Evolutionary conservation across 805 yeast genomes (phyloP).

Genomic region (Ogataea naganishii): DNA sequence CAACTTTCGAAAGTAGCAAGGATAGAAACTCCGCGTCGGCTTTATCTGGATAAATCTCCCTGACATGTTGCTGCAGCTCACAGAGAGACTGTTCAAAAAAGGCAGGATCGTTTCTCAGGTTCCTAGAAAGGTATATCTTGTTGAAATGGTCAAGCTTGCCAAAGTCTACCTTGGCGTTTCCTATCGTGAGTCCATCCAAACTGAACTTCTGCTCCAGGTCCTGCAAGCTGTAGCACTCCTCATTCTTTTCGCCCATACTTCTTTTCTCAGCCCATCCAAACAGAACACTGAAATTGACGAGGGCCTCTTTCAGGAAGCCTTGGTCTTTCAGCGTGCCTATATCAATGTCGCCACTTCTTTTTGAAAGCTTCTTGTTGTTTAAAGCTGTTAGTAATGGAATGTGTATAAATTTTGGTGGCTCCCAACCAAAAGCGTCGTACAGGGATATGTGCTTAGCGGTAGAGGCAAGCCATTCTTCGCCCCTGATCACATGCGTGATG

Average conservation of each 20-base stretch:
- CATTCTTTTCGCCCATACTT: conserved; percentile 33
- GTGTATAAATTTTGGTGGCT: conserved; percentile 74
- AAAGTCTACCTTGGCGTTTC: conserved; percentile 87
- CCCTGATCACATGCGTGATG: conserved; percentile 90
- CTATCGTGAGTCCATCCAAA: conserved; percentile 72
- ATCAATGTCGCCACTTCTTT: conserved; percentile 77
- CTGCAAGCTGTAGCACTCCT: conserved; percentile 42
- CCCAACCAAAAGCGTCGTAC: conserved; percentile 82
- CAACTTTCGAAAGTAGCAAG: conserved; percentile 33
- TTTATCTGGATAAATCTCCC: conserved; percentile 7
- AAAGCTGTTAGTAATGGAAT: conserved; percentile 78
- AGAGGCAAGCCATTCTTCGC: conserved; percentile 96
- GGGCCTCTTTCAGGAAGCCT: conserved; percentile 80
- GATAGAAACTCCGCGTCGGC: conserved; percentile 24
- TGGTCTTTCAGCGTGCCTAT: conserved; percentile 45
- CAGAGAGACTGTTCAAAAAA: conserved; percentile 29
- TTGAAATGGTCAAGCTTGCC: conserved; percentile 71
- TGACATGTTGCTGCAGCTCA: conserved; percentile 15
- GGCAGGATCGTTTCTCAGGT: conserved; percentile 28
- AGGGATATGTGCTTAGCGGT: conserved; percentile 91
- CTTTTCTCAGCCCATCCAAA: conserved; percentile 93
- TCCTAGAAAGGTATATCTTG: conserved; percentile 49
- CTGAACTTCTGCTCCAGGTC: conserved; percentile 51
- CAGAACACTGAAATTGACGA: conserved; percentile 77
- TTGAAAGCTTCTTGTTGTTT: conserved; percentile 71